Evolutionary conservation across 352 stramenopile species (phyloP).

Genomic region (Globisporangium spiculum): DNA sequence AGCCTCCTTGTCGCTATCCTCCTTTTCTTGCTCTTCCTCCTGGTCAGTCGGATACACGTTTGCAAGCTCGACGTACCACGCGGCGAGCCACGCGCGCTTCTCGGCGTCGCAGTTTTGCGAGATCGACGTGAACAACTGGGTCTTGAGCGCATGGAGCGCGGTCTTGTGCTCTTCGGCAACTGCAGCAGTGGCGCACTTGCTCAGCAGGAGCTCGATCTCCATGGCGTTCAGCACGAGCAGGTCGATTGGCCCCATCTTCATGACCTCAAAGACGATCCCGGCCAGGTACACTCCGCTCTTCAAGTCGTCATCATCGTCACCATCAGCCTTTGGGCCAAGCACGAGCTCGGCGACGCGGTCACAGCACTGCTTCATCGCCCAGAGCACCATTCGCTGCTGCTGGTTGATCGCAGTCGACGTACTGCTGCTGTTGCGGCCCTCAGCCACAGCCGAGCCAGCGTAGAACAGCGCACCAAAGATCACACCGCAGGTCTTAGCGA

Average conservation of each 20-base stretch:
- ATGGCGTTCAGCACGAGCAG: conserved; percentile 33
- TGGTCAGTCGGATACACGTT: conserved; percentile 25
- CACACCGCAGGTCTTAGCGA: conserved; percentile 41
- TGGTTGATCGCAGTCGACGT: conserved; percentile 6
- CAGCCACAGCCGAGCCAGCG: neutral
- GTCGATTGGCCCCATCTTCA: conserved; percentile 59
- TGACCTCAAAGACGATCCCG: conserved; percentile 52
- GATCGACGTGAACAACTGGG: conserved; percentile 37
- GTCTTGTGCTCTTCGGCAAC: neutral
- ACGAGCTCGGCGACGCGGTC: conserved; percentile 31
- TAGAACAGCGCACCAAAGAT: conserved; percentile 61
- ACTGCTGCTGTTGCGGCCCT: neutral
- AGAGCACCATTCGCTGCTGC: conserved; percentile 37
- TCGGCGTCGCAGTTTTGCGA: conserved; percentile 59
- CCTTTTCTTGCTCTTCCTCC: neutral
- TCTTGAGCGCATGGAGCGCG: conserved; percentile 34
- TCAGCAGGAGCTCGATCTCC: conserved; percentile 42
- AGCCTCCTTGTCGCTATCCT: neutral
- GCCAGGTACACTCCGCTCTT: conserved; percentile 42
- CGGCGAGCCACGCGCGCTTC: conserved; percentile 57
- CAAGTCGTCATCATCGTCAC: neutral
- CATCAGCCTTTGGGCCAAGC: conserved; percentile 11
- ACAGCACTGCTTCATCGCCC: conserved; percentile 47
- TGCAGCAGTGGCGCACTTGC: conserved; percentile 9
- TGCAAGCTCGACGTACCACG: conserved; percentile 57